Evolutionary conservation across 2,329 filamentous ascomycete species (phyloP), one percentile per base, ranked within the genome.

Genomic region (Raffaelea ambrosiae): DNA sequence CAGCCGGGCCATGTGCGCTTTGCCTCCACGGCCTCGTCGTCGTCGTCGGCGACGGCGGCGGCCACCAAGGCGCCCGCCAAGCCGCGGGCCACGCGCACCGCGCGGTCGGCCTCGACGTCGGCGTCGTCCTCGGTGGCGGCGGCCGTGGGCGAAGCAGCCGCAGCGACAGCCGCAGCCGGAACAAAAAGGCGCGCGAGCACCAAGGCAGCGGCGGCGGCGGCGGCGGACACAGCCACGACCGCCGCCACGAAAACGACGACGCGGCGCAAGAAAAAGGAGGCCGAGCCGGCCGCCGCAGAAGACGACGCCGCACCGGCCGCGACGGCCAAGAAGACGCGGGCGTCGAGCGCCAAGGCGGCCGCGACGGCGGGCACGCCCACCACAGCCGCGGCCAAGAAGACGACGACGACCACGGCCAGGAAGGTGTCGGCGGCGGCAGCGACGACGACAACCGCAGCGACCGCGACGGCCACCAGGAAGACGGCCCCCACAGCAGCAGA

Each of bases 171-270:
- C 8, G 40, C 39, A n/a, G 4, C 38, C 3, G 23, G 33, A 10
- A 40, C 35, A 14, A 46, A 46, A 40, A 44, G 48, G 16, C 41
- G 47, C 23, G 23, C 43, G 22, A 46, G 35, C 18, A 49, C 46
- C 39, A 54, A 52, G 44, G 42, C 48, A 23, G 44, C 43, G 3
- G 51, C 46, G 29, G 44, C 48, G 44, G 40, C 26, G 11, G 39
- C 18, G 26, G 13, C 7, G 26, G 26, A 29, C 7, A 29, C 26
- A 13, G 26, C 7, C 7, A 29, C 26, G 26, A 13, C 26, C 13
- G 26, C 26, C 26, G 13, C 26, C 7, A 29, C 26, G 7, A 29
- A 29, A 13, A 29, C 26, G 20, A 22, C 39, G 20, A 23, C 39
- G 4, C 20, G 39, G 5, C 19, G 39, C 7, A 22, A 20, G 16